phyloP scores from a whole-genome alignment of 1,284 basidiomycete genomes.

The Puccinia hordei region DNA sequence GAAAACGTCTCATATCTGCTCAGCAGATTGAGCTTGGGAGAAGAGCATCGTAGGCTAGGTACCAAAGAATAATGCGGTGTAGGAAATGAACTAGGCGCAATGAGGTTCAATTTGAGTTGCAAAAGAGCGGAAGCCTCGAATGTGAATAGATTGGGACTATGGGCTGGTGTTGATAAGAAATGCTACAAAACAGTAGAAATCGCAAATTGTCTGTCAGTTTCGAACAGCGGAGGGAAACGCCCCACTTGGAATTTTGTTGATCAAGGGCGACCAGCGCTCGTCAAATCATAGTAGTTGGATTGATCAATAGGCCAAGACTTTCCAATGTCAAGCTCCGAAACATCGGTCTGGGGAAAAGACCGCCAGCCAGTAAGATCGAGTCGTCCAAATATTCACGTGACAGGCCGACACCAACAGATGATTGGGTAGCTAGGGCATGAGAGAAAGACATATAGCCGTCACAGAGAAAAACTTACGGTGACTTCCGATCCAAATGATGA shows the following conservation, averaged over 20 bases:
- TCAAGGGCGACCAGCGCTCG: constrained; percentile 6
- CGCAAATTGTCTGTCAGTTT: neutral
- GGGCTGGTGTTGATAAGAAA: constrained; percentile 38
- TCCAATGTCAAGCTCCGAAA: neutral
- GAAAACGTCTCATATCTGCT: constrained; percentile 18
- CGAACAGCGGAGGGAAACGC: neutral
- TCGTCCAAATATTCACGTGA: neutral
- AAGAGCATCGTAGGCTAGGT: neutral
- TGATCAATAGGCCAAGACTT: neutral
- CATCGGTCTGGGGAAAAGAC: neutral
- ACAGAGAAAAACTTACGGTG: constrained; percentile 27
- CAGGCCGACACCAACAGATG: neutral
- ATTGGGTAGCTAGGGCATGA: neutral
- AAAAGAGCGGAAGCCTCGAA: constrained; percentile 42
- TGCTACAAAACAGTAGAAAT: constrained; percentile 27
- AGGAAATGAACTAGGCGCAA: constrained; percentile 39
- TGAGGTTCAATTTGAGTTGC: constrained; percentile 38
- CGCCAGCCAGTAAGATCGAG: neutral
- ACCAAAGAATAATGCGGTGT: constrained; percentile 34
- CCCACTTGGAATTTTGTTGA: neutral
- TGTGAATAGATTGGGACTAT: constrained; percentile 44
- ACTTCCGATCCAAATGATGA: constrained; percentile 14
- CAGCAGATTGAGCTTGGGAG: neutral
- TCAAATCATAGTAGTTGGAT: neutral
- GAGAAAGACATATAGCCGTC: neutral